Evolutionary conservation across 164 flowering plant genomes (phyloP).

Genomic region (Kalanchoe fedtschenkoi): DNA sequence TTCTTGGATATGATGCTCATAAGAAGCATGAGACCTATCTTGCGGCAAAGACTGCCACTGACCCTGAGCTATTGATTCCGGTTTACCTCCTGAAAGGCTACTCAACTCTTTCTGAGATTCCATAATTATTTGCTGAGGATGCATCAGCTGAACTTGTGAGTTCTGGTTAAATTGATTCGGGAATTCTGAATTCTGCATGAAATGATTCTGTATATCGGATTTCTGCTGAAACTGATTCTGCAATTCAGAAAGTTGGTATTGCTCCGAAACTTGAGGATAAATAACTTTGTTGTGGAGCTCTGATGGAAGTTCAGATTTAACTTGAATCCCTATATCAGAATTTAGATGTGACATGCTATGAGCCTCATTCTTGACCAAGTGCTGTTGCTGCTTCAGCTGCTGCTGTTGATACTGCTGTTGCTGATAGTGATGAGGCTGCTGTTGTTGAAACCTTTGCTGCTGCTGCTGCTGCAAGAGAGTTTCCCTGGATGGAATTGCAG

Average conservation of each 20-base stretch:
- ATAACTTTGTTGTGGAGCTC: conserved; percentile 37
- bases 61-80: conserved; percentile 34
- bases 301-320: conserved; percentile 40
- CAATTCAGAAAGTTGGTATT: conserved; percentile 45
- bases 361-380: conserved; percentile 35
- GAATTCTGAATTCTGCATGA: conserved; percentile 22
- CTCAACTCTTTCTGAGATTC: conserved; percentile 40
- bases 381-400: conserved; percentile 46
- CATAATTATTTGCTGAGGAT: conserved; percentile 30
- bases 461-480: conserved; percentile 35
- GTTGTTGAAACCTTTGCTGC: conserved; percentile 47
- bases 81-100: conserved; percentile 37
- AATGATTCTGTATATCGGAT: conserved; percentile 38
- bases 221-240: conserved; percentile 56
- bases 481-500: conserved; percentile 30
- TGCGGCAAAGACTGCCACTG: conserved; percentile 47
- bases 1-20: conserved; percentile 58
- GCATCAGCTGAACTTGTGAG: conserved; percentile 41
- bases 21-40: conserved; percentile 28
- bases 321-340: conserved; percentile 34
- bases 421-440: conserved; percentile 13
- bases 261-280: conserved; percentile 41
- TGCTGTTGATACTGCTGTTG: conserved; percentile 49
- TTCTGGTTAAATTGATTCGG: conserved; percentile 1
- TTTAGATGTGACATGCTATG: conserved; percentile 44